A percentile compares a stretch with the other conserved stretches of the same genome.
These are phyloP conservation scores for Candida anglica DNA, from an alignment of 805 yeast species.

Conservation along the genomic window DNA sequence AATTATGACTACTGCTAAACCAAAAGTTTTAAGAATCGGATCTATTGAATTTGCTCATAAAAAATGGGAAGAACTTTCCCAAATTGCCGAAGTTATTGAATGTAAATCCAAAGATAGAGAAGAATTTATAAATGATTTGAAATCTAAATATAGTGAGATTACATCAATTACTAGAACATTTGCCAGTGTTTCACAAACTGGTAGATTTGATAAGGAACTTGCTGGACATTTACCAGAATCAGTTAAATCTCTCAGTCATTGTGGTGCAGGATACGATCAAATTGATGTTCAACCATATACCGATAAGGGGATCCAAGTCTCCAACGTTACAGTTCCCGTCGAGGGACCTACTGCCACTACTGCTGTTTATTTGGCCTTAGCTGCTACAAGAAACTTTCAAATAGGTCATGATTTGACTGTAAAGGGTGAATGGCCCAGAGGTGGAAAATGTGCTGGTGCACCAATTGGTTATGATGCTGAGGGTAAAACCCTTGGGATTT, in stretches of 20 bases:
- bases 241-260: slow-evolving; percentile 52
- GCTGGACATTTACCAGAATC: slow-evolving; percentile 50
- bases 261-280: slow-evolving; percentile 79
- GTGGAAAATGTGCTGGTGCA: slow-evolving; percentile 42
- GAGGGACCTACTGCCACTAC: slow-evolving; percentile 72
- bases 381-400: slow-evolving; percentile 67
- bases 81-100: slow-evolving; percentile 36
- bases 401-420: slow-evolving; percentile 46
- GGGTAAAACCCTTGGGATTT: slow-evolving; percentile 72
- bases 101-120: slow-evolving; percentile 31
- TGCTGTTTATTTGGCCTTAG: slow-evolving; percentile 57
- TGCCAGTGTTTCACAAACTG: slow-evolving; percentile 48
- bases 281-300: slow-evolving; percentile 54
- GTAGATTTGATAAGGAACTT: slow-evolving; percentile 63
- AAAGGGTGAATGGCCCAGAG: slow-evolving; percentile 58
- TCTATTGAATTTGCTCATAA: slow-evolving; percentile 54
- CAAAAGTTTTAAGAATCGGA: slow-evolving; percentile 66
- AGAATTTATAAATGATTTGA: slow-evolving; percentile 41
- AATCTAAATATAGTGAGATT: slow-evolving; percentile 41
- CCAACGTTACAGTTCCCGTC: slow-evolving; percentile 64
- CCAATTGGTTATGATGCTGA: slow-evolving; percentile 72
- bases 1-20: slow-evolving; percentile 27
- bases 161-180: slow-evolving; percentile 51
- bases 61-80: slow-evolving; percentile 58
- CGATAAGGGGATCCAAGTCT: slow-evolving; percentile 53